Conservation (phyloP, 352 stramenopile genomes). For the Globisporangium barbulae region DNA sequence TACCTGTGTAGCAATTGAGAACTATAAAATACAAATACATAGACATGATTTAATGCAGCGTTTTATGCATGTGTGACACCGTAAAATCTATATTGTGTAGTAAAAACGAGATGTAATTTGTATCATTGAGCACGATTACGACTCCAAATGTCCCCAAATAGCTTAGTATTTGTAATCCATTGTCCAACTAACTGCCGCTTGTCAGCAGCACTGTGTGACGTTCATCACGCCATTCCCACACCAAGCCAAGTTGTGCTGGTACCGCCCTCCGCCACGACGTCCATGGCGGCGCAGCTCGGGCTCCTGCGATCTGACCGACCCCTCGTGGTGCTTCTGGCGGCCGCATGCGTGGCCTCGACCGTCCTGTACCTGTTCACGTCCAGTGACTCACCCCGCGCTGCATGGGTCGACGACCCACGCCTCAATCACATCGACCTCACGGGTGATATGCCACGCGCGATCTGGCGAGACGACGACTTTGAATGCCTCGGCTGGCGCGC, state of each 20-base stretch:
- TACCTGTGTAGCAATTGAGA: not conserved
- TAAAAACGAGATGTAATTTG: too few relatives aligned
- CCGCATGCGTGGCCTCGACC: not conserved
- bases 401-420: conserved; percentile 14
- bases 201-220: not conserved
- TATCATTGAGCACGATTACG: too few relatives aligned
- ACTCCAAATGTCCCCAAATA: not conserved
- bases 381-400: not conserved
- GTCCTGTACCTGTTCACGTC: not conserved
- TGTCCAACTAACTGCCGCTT: not conserved
- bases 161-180: not conserved
- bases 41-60: not conserved
- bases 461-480: conserved; percentile 58
- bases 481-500: conserved; percentile 73
- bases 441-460: conserved; percentile 25
- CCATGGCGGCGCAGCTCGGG: not conserved
- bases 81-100: too few relatives aligned
- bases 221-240: not conserved
- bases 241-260: not conserved
- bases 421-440: conserved; percentile 44
- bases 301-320: conserved; percentile 1
- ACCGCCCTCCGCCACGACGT: not conserved
- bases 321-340: conserved; percentile 9
- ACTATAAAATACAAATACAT: not conserved
- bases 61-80: too few relatives aligned